Conservation (phyloP, 2,329 filamentous ascomycete species). For the Aspergillus sp. region DNA sequence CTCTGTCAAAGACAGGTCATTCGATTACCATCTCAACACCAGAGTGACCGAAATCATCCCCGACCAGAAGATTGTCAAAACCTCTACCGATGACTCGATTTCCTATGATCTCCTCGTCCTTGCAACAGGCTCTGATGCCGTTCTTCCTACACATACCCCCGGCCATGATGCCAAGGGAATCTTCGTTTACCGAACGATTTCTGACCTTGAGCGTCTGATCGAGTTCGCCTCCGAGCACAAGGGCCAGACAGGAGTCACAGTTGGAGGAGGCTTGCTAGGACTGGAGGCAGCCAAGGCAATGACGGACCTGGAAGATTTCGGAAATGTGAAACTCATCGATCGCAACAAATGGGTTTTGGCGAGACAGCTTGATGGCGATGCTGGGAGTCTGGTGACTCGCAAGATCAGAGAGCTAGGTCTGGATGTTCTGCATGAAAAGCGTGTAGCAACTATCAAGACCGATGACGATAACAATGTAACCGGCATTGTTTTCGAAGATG, state of each 20-base stretch:
- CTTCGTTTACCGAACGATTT: constrained; percentile 84
- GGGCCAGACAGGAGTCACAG: constrained; percentile 67
- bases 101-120: constrained; percentile 77
- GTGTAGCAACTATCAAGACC: constrained; percentile 67
- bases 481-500: constrained; percentile 76
- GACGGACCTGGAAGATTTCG: constrained; percentile 75
- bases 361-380: constrained; percentile 76
- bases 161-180: constrained; percentile 76
- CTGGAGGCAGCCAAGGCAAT: constrained; percentile 89
- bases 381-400: constrained; percentile 74
- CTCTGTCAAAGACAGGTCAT: constrained; percentile 59
- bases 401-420: constrained; percentile 74
- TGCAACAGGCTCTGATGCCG: constrained; percentile 79
- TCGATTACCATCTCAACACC: constrained; percentile 73
- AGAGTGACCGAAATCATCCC: constrained; percentile 64
- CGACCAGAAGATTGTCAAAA: constrained; percentile 61
- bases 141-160: constrained; percentile 67
- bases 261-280: constrained; percentile 79
- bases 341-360: constrained; percentile 78
- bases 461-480: constrained; percentile 63
- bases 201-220: constrained; percentile 74
- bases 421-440: constrained; percentile 72
- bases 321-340: constrained; percentile 73
- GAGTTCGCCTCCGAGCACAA: constrained; percentile 63
- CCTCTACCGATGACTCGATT: constrained; percentile 64